Percentiles rank a stretch among this genome's conserved stretches.
Conservation (phyloP, 148 eudicot genomes). For the Chenopodium berlandieri region DNA sequence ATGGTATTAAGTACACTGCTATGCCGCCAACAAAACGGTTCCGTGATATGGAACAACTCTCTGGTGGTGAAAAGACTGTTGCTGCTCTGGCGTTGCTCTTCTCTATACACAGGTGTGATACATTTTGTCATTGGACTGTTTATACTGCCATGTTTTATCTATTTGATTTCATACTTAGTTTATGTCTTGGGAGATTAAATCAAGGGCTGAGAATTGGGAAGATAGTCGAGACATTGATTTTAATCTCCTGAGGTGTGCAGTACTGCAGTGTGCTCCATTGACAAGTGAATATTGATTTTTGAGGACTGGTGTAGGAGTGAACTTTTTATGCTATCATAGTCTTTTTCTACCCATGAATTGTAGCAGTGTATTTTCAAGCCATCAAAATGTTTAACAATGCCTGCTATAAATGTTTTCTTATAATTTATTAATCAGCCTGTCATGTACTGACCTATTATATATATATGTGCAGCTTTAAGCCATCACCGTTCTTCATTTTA, state of each 20-base stretch:
- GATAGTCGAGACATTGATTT: not conserved
- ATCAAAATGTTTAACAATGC: not conserved
- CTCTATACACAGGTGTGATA: conserved; percentile 85
- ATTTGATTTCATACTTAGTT: not conserved
- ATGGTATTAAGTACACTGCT: conserved; percentile 87
- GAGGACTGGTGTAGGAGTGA: not conserved
- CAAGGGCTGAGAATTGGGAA: not conserved
- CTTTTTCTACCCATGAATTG: not conserved
- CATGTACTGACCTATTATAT: not conserved
- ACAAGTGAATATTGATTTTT: not conserved
- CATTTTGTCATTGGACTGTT: not conserved
- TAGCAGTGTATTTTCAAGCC: not conserved
- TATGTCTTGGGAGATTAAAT: not conserved
- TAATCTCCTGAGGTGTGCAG: not conserved
- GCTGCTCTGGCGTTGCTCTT: conserved; percentile 97
- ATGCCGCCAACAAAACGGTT: conserved; percentile 99
- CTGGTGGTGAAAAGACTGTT: conserved; percentile 99
- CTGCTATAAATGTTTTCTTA: not conserved
- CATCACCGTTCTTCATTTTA: conserved; percentile 95
- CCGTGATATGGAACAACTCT: conserved; percentile 95
- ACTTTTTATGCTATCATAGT: not conserved
- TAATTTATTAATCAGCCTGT: not conserved
- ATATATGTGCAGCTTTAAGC: conserved; percentile 57
- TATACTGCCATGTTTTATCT: conserved; percentile 7
- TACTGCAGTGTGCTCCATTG: not conserved